These are phyloP conservation scores for Xylariaceae sp. DNA, from an alignment of 2,329 filamentous ascomycete species.

Conservation along the genomic window DNA sequence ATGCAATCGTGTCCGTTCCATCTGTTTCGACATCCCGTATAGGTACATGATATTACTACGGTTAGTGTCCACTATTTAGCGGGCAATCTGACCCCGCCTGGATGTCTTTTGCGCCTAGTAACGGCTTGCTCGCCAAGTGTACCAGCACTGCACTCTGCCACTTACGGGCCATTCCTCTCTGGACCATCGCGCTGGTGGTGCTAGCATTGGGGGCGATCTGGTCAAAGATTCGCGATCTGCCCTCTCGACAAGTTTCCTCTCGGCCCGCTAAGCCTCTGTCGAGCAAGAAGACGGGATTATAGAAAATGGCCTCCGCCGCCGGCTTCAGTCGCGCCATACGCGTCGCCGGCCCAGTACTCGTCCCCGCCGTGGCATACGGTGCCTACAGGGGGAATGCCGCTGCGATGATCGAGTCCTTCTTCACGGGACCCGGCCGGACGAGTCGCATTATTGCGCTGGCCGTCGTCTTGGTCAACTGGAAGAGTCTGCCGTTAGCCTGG, in stretches of 20 bases:
- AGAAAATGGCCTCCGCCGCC: constrained; percentile 26
- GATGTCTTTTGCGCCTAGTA: constrained; percentile 26
- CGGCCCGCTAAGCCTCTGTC: constrained; percentile 4
- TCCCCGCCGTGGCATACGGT: constrained; percentile 44
- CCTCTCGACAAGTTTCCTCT: constrained; percentile 6
- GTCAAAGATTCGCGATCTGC: constrained; percentile 23
- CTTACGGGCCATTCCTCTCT: constrained; percentile 38
- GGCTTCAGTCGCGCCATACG: constrained; percentile 20
- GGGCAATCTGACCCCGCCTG: background rate
- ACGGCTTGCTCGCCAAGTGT: constrained; percentile 37
- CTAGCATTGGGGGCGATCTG: constrained; percentile 34
- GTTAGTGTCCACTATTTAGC: too few species aligned
- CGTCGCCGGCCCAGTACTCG: constrained; percentile 35
- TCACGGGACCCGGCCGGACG: constrained; percentile 49
- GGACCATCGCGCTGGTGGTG: constrained; percentile 37
- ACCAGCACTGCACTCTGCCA: constrained; percentile 39
- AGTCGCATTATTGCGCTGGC: constrained; percentile 49
- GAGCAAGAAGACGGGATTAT: constrained; percentile 8
- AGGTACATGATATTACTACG: too few species aligned
- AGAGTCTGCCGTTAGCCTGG: constrained; percentile 70
- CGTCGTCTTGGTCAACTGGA: constrained; percentile 61
- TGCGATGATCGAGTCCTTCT: constrained; percentile 37
- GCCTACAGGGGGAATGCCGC: constrained; percentile 42
- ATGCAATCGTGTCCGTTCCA: too few species aligned
- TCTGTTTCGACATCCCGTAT: too few species aligned